Percentiles rank a stretch among this genome's conserved stretches.
Conservation (phyloP, 352 stramenopile genomes). For the Hyaloperonospora brassicae region DNA sequence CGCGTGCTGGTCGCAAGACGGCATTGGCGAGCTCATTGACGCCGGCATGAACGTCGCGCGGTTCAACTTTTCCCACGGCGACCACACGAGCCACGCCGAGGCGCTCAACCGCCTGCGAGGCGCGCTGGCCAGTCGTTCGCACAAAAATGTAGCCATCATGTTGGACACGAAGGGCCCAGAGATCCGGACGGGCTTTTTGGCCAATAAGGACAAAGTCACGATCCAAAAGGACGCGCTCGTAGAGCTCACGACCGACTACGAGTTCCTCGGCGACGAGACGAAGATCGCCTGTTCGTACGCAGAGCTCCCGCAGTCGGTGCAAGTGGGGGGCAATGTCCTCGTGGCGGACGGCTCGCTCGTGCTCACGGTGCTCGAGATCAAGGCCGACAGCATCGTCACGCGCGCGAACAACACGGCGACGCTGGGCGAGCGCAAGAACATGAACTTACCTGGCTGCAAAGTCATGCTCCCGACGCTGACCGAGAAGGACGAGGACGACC, state of each 20-base stretch:
- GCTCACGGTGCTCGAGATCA: slow-evolving; percentile 82
- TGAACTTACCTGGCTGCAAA: slow-evolving; percentile 91
- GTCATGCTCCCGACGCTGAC: slow-evolving; percentile 90
- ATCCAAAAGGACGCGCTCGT: slow-evolving; percentile 53
- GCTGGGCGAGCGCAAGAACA: slow-evolving; percentile 92
- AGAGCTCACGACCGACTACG: slow-evolving; percentile 54
- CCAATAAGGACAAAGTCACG: slow-evolving; percentile 61
- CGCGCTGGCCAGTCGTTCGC: slow-evolving; percentile 48
- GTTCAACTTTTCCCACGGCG: slow-evolving; percentile 99
- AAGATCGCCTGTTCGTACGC: slow-evolving; percentile 92
- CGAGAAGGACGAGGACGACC: slow-evolving; percentile 88
- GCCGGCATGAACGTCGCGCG: slow-evolving; percentile 95
- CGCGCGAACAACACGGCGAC: slow-evolving; percentile 68
- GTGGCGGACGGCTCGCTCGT: slow-evolving; percentile 92
- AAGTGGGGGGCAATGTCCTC: slow-evolving; percentile 88
- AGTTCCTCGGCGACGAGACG: slow-evolving; percentile 66
- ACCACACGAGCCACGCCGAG: slow-evolving; percentile 82
- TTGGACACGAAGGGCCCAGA: slow-evolving; percentile 96
- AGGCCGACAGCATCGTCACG: slow-evolving; percentile 63
- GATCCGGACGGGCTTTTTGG: slow-evolving; percentile 88
- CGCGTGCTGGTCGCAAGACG: slow-evolving; percentile 90
- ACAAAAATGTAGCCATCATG: slow-evolving; percentile 86
- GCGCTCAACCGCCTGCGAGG: slow-evolving; percentile 57
- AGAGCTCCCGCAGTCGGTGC: slow-evolving; percentile 84
- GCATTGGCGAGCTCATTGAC: slow-evolving; percentile 83